Base-by-base conservation (phyloP, 192 early-diverging fungal species). In the Coemansia sp. region DNA sequence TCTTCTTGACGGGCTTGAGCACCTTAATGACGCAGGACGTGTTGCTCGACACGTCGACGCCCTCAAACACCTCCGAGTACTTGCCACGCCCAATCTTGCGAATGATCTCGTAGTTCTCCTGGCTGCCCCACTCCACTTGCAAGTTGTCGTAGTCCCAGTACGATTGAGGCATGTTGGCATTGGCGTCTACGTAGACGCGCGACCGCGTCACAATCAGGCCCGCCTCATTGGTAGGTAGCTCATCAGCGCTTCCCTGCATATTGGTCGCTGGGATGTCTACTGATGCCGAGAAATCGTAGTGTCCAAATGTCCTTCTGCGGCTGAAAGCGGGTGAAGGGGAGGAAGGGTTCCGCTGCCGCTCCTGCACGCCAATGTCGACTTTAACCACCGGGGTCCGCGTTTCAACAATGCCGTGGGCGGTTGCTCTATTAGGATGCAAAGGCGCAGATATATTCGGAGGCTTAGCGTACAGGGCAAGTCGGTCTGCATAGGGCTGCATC, bases 11-110 rank as follows among this genome's bases (percentile, higher is more conserved):
- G 4, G 96, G 96, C 81, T 99, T 99, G 42, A 99, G 80, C 11
- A 95, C 96, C 82, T 99, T 99, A 83, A 99, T 99, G 56, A 94
- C 90, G 79, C 96, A 97, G 61, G 94, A 86, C 48, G 71, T 51
- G 56, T 86, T 77, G 72, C 89, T 95, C 50, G 82, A 80, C 19
- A 92, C 79, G 75, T 94, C 94, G 75, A 95, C 82, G n/a, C 94
- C 96, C 75, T 99, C 94, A 83, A 99, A 99, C 19, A 99, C 96
- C 65, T 99, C 96, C 2, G 91, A 94, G 83, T 99, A 99, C 78
- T 99, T 99, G 41, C 96, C 96, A 48, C 96, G 90, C 22, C 96
- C 96, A 48, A 99, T 87, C 77, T 99, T 99, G 43, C 91, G 85
- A 25, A 97, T 82, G 45, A 99, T 93, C 80, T 99, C 96, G 71